These are phyloP conservation scores for Malus hybrid DNA, from an alignment of 331 rosid genomes.

Conservation along the genomic window DNA sequence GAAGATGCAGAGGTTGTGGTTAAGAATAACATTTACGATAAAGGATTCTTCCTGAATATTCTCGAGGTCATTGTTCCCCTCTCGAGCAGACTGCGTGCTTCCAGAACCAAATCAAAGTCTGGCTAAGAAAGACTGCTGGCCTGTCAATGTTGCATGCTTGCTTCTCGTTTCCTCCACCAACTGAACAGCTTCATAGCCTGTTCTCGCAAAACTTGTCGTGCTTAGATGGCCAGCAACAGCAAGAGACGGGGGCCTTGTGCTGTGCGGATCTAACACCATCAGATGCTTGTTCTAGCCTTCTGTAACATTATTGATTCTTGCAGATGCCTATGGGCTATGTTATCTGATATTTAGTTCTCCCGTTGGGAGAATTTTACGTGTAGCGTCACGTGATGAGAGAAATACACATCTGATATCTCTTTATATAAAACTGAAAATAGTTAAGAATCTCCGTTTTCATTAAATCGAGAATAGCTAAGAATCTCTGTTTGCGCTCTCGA, in stretches of 20 bases:
- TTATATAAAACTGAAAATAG: no score
- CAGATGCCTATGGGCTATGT: background rate
- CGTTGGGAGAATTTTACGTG: no score
- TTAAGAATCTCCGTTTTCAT: no score
- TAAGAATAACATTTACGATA: slow-evolving; percentile 62
- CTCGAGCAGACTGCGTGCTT: slow-evolving; percentile 45
- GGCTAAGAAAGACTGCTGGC: slow-evolving; percentile 31
- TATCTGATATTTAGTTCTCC: no score
- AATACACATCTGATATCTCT: no score
- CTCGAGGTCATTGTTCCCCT: slow-evolving; percentile 59
- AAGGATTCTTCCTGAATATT: slow-evolving; percentile 57
- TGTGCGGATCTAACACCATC: background rate
- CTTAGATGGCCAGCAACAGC: background rate
- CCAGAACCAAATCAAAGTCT: slow-evolving; percentile 45
- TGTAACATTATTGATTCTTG: background rate
- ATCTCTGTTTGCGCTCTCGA: no score
- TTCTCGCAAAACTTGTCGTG: background rate
- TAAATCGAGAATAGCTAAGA: no score
- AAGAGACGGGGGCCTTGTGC: background rate
- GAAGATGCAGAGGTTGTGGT: slow-evolving; percentile 45
- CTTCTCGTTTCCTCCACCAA: background rate
- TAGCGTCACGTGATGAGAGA: no score
- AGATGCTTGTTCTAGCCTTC: background rate
- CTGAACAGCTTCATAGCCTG: background rate
- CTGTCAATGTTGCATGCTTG: background rate